Base-by-base conservation (phyloP, 2,329 filamentous ascomycete genomes). In the Diaporthe vexans region DNA sequence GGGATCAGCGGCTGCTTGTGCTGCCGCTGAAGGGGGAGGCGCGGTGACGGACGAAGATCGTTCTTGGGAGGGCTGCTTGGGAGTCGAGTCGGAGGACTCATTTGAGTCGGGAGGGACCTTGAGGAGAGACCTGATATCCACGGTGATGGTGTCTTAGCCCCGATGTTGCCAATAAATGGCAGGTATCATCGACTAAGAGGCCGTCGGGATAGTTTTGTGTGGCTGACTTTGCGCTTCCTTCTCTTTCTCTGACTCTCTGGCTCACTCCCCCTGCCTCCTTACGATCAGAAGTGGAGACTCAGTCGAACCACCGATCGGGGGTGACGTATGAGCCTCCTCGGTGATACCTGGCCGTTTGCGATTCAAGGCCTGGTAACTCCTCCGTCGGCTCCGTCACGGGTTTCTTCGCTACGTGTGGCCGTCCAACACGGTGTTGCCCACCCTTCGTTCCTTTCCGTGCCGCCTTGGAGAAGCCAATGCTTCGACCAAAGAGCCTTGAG, bases 91-190 rank as follows among this genome's bases (percentile, higher is more conserved):
- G 79, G 88, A 88, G 83, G 92, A 92, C 89, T 94, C 92, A 89
- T 91, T 87, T 85, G 93, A 92, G 89, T 91, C 91, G 82, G 91
- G 61, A 52, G 61, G 87, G 82, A 89, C 90, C 89, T 95, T 94
- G 85, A 98, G 90, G 78, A 98, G 91, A 79, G 93, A 92, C 85
- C 94, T 91, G 93, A 98, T 97, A 95, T 98, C 95, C 95, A 98
- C 93, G 90, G 89, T 95, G 91, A 88, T 91, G 90, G 88, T 88
- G 79, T 81, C 81, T 70, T 83, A 77, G 79, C 78, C 71, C 79
- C 81, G 80, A 73, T 56, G 76, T 76, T 79, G 83, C 81, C 83
- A 80, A 79, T 70, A 74, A 78, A 74, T 77, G 81, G 80, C 78
- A 75, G 74, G 58, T 78, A 77, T 67, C 61, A 51, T 52, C 29